phyloP scores from a whole-genome alignment of 2,329 filamentous ascomycete species.

The Pseudopyricularia cyperi region DNA sequence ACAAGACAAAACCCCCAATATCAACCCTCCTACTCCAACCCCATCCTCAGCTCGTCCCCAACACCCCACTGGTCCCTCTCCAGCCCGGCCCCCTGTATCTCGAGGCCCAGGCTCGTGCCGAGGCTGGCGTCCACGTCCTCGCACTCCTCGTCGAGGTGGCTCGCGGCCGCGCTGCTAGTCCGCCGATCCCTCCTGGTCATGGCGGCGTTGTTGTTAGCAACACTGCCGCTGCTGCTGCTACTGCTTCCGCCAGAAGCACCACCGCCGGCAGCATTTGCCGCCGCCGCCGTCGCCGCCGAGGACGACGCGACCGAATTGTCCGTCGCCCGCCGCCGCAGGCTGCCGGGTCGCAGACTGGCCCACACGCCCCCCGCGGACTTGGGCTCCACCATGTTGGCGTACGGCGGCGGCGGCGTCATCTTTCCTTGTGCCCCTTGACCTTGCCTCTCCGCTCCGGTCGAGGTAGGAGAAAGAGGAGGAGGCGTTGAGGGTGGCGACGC shows the following conservation, averaged over 20 bases:
- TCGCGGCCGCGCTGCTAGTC: constrained; percentile 23
- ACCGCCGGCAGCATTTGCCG: too few species aligned
- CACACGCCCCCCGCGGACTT: constrained; percentile 7
- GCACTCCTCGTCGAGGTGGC: constrained; percentile 24
- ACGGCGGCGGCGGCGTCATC: constrained; percentile 9
- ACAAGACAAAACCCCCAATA: background rate
- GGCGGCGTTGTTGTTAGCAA: too few species aligned
- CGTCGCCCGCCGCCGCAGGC: background rate
- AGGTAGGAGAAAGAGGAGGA: too few species aligned
- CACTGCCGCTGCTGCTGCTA: constrained; percentile 8
- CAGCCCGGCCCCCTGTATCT: constrained; percentile 37
- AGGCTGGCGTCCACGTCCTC: constrained; percentile 28
- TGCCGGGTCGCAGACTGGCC: background rate
- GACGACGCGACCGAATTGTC: constrained; percentile 19
- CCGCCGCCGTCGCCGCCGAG: background rate
- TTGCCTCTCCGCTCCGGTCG: constrained; percentile 1
- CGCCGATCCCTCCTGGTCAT: constrained; percentile 9
- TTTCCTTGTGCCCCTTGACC: constrained; percentile 7
- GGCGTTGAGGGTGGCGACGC: constrained; percentile 15
- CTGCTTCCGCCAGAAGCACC: constrained; percentile 16
- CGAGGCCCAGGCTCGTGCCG: constrained; percentile 31
- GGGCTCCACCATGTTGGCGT: background rate
- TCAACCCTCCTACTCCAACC: constrained; percentile 45
- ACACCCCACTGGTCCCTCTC: constrained; percentile 56
- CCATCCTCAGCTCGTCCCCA: constrained; percentile 76